Percentiles rank a stretch among this genome's conserved stretches.
These are phyloP conservation scores for Oryza meridionalis DNA, from an alignment of 176 grass and related monocot genomes.

Conservation along the genomic window DNA sequence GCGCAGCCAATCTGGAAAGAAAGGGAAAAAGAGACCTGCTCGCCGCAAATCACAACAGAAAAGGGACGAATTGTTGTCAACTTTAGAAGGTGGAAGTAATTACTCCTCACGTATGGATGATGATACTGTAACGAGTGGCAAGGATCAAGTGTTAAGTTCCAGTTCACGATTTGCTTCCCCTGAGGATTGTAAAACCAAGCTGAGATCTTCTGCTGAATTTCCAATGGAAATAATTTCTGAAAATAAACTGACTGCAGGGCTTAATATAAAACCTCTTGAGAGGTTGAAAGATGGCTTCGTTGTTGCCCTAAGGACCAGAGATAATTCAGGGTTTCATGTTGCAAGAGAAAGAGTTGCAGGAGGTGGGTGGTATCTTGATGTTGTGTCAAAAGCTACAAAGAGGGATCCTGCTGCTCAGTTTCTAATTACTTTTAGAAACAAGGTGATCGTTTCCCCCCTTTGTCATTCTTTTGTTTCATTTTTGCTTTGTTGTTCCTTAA, in stretches of 20 bases:
- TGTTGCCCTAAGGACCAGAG: constrained; percentile 70
- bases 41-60: constrained; percentile 85
- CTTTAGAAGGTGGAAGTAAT: constrained; percentile 67
- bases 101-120: constrained; percentile 73
- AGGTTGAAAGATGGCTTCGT: constrained; percentile 82
- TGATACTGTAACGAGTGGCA: constrained; percentile 61
- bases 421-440: constrained; percentile 74
- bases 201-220: constrained; percentile 67
- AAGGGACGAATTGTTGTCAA: constrained; percentile 70
- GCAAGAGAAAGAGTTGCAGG: constrained; percentile 65
- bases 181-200: constrained; percentile 77
- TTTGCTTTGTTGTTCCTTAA: constrained; percentile 30
- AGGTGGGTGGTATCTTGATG: constrained; percentile 85
- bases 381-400: constrained; percentile 80
- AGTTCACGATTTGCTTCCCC: constrained; percentile 97
- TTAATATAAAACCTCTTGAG: constrained; percentile 50
- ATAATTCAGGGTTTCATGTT: constrained; percentile 71
- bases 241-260: constrained; percentile 48
- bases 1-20: constrained; percentile 79
- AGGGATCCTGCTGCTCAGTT: constrained; percentile 94
- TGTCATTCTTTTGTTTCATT: not conserved
- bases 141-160: constrained; percentile 82
- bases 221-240: constrained; percentile 77
- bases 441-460: constrained; percentile 45
- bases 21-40: constrained; percentile 95